Evolutionary conservation across 106 monocot genomes (phyloP), one percentile per base, ranked within the genome.

Genomic region (Xerophyta viscosa): DNA sequence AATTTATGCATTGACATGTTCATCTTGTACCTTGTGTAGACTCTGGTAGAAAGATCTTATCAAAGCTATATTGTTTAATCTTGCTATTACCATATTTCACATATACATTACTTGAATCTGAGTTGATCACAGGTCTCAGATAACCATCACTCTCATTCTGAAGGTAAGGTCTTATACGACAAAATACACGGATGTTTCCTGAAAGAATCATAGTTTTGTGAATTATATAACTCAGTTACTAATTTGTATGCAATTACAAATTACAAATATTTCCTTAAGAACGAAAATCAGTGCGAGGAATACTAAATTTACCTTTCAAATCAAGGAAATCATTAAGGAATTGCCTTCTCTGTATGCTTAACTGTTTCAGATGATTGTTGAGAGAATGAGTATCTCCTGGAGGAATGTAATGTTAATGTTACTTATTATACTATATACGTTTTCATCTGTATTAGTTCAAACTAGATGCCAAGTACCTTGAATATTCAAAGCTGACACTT

Each of bases 161-260:
- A n/a, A 74, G 63, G 8, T 69, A 69, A 54, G 86, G 86, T 36
- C 75, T 63, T 63, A 72, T 43, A 12, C 79, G 71, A 46, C 79
- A 87, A 59, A 87, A 81, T 36, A 87, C 81, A 8, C 81, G 58
- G 42, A 87, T 74, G 60, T 81, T 87, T 13, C 81, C 87, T 87
- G 57, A 25, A 54, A 31, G 19, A 17, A 54, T 27, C 17, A 12
- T 27, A 36, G 33, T 6, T 36, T 36, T 36, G 33, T 11, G 33
- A 36, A 36, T 36, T 5, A 5, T 36, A 6, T 11, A 36, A 6
- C 11, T 36, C 7, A 6, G 5, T 11, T 36, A 36, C 33, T 11
- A 6, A 11, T 6, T 36, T 5, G 33, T 36, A 11, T 36, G 33
- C 43, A 44, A 14, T 44, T 44, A 17, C n/a, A 44, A 14, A 17